Conservation (phyloP, 2,329 filamentous ascomycete species). For the Cladosporium cucumerinum region DNA sequence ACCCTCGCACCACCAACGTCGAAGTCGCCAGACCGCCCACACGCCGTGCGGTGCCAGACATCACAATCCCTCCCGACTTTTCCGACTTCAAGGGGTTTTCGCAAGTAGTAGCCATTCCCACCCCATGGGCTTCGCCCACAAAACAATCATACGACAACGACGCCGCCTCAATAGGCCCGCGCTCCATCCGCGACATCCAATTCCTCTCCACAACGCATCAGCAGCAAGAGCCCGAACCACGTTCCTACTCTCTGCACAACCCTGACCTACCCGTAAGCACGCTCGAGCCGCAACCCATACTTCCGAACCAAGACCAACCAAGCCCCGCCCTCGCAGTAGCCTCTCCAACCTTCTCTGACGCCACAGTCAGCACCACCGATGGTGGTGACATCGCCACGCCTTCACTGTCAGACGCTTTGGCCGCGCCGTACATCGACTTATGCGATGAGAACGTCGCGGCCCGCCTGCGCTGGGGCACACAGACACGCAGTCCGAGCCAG, state of each 20-base stretch:
- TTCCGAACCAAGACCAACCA: constrained; percentile 2
- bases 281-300: constrained; percentile 20
- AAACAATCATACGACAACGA: background rate
- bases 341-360: constrained; percentile 35
- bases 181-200: constrained; percentile 10
- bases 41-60: background rate
- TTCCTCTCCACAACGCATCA: constrained; percentile 16
- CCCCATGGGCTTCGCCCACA: background rate
- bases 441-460: constrained; percentile 1
- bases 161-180: constrained; percentile 6
- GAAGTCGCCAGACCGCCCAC: constrained; percentile 2
- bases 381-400: constrained; percentile 28
- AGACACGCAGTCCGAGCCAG: constrained; percentile 7
- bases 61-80: background rate
- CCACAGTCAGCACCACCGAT: constrained; percentile 31
- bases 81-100: constrained; percentile 1
- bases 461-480: background rate
- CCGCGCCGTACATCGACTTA: background rate
- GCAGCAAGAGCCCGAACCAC: constrained; percentile 19
- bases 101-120: constrained; percentile 10
- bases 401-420: constrained; percentile 16
- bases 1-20: background rate
- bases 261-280: constrained; percentile 18
- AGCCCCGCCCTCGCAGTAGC: constrained; percentile 22
- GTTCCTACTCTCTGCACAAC: constrained; percentile 22